These are phyloP conservation scores for Globisporangium spiculum DNA, from an alignment of 352 stramenopile species.

Conservation along the genomic window DNA sequence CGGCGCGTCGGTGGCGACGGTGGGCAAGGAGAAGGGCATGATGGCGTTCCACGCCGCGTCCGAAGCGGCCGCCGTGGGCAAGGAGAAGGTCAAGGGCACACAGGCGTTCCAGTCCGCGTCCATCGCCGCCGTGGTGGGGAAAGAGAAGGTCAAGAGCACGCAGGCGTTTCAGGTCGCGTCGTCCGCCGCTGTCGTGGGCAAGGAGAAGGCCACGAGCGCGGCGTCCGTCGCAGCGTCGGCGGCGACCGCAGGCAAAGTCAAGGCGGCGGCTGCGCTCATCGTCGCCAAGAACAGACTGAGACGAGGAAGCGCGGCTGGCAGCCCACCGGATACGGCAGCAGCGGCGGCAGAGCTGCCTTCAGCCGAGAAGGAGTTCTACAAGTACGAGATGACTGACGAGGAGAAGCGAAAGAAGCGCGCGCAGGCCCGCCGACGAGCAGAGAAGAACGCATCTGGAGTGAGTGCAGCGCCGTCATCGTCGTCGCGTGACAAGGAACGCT, in stretches of 20 bases:
- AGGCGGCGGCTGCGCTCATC: conserved; percentile 47
- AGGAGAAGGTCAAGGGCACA: conserved; percentile 44
- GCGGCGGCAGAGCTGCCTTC: conserved; percentile 31
- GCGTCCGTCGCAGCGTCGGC: conserved; percentile 41
- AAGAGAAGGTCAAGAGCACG: conserved; percentile 57
- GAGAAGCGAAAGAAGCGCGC: conserved; percentile 71
- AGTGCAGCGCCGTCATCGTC: conserved; percentile 1
- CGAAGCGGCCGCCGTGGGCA: conserved; percentile 24
- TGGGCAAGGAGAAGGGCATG: conserved; percentile 46
- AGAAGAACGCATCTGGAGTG: conserved; percentile 51
- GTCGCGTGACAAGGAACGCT: conserved; percentile 13
- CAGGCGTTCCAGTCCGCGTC: conserved; percentile 57
- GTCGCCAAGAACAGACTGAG: conserved; percentile 60
- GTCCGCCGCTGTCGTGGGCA: conserved; percentile 49
- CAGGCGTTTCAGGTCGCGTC: conserved; percentile 36
- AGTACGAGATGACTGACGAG: conserved; percentile 82
- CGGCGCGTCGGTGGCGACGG: conserved; percentile 41
- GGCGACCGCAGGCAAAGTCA: conserved; percentile 46
- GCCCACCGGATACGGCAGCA: conserved; percentile 15
- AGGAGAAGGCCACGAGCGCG: conserved; percentile 48
- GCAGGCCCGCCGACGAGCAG: conserved; percentile 52
- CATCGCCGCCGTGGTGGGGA: conserved; percentile 38
- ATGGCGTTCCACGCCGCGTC: conserved; percentile 26
- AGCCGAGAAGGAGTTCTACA: conserved; percentile 69
- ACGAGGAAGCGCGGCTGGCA: conserved; percentile 23